Evolutionary conservation across 352 stramenopile genomes (phyloP).

Genomic region (Phytophthora tentaculata): DNA sequence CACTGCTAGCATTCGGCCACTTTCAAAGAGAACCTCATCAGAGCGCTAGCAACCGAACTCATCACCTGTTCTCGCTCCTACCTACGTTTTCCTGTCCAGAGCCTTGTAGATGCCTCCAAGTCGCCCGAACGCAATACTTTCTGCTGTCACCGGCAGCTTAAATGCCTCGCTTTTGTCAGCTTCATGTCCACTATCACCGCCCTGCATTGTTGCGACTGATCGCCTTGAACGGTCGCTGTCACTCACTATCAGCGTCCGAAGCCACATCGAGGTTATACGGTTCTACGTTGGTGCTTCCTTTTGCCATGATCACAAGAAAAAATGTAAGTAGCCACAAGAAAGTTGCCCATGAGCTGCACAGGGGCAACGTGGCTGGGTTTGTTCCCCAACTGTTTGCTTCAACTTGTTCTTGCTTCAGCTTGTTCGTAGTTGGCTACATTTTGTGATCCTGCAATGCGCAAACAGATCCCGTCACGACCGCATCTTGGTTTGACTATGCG

Average conservation of each 20-base stretch:
- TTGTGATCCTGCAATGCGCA: slow-evolving; percentile 15
- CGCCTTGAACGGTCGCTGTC: slow-evolving; percentile 21
- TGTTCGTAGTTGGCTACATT: slow-evolving; percentile 26
- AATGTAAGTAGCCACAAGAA: neutral
- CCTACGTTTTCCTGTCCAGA: slow-evolving; percentile 38
- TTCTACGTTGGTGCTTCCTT: slow-evolving; percentile 3
- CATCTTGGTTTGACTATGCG: slow-evolving; percentile 29
- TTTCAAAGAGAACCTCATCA: slow-evolving; percentile 8
- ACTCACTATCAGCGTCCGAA: neutral
- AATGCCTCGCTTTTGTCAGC: slow-evolving; percentile 15
- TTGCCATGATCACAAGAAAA: neutral
- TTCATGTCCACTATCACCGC: neutral
- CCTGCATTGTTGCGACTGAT: slow-evolving; percentile 23
- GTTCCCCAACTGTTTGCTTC: slow-evolving; percentile 10
- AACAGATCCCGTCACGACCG: slow-evolving; percentile 1
- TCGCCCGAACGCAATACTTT: slow-evolving; percentile 39
- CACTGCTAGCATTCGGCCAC: slow-evolving; percentile 35
- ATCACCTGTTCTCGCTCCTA: neutral
- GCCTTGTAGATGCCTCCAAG: slow-evolving; percentile 49
- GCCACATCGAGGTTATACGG: neutral
- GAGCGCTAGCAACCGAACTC: neutral
- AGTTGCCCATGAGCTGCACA: slow-evolving; percentile 13
- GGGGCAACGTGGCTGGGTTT: slow-evolving; percentile 1
- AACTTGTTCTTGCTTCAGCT: slow-evolving; percentile 26
- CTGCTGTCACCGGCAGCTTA: slow-evolving; percentile 21